These are phyloP conservation scores for Phoma sp. DNA, from an alignment of 2,329 filamentous ascomycete species.

Conservation along the genomic window DNA sequence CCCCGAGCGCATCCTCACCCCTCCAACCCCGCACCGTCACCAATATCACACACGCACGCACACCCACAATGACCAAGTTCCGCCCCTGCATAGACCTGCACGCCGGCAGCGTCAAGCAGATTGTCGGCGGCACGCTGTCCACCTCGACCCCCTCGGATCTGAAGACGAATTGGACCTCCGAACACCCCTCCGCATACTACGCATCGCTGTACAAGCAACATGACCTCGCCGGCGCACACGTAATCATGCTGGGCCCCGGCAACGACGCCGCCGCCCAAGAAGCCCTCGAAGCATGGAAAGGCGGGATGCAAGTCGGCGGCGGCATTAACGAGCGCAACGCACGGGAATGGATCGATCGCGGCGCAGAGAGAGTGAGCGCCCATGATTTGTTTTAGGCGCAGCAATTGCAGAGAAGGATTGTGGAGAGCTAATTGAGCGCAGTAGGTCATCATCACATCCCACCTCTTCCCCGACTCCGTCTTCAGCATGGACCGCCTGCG, in stretches of 20 bases:
- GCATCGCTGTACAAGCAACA: conserved; percentile 81
- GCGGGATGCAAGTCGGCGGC: conserved; percentile 87
- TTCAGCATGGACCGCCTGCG: conserved; percentile 82
- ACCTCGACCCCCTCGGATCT: conserved; percentile 55
- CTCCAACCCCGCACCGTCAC: conserved; percentile 24
- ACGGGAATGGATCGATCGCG: conserved; percentile 81
- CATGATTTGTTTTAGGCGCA: no score
- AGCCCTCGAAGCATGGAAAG: conserved; percentile 79
- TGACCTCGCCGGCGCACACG: conserved; percentile 79
- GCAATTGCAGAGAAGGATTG: no score
- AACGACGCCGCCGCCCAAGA: conserved; percentile 82
- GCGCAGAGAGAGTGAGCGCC: conserved; percentile 89
- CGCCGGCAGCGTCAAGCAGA: conserved; percentile 97
- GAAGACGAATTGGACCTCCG: conserved; percentile 92
- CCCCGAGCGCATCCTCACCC: conserved; percentile 27
- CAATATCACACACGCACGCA: not conserved
- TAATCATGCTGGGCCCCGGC: conserved; percentile 93
- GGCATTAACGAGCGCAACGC: conserved; percentile 90
- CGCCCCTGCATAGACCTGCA: conserved; percentile 97
- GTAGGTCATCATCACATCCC: conserved; percentile 97
- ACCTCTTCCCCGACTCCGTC: conserved; percentile 82
- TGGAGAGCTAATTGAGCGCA: conserved; percentile 30
- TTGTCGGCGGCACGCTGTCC: conserved; percentile 87
- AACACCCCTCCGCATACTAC: conserved; percentile 81
- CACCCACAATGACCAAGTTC: conserved; percentile 80